These are phyloP conservation scores for Carex parvula DNA, from an alignment of 176 grass and related monocot species.

Conservation along the genomic window DNA sequence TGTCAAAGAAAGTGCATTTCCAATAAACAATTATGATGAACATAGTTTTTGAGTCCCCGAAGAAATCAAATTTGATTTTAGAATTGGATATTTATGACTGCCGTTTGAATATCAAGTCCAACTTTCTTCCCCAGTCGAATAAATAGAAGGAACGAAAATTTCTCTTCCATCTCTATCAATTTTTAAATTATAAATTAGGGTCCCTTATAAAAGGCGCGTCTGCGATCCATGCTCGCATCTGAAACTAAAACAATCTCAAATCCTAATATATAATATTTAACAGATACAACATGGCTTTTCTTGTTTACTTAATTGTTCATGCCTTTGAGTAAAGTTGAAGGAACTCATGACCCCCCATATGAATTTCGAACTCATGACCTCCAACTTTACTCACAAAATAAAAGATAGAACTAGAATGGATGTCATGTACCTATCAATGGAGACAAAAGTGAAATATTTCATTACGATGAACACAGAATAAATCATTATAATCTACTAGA, in stretches of 20 bases:
- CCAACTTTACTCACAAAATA: no score
- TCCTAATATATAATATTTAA: background rate
- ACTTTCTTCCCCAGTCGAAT: background rate
- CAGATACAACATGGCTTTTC: no score
- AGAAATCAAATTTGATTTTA: background rate
- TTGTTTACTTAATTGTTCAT: no score
- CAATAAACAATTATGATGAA: background rate
- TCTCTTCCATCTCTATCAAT: no score
- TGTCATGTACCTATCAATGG: background rate
- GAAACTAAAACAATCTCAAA: background rate
- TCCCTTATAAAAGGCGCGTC: background rate
- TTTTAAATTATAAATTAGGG: background rate
- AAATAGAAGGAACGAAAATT: no score
- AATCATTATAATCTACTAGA: background rate
- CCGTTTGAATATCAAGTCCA: background rate
- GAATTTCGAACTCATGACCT: no score
- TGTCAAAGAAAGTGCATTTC: background rate
- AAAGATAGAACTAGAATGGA: no score
- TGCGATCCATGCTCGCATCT: background rate
- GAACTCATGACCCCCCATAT: no score
- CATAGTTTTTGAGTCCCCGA: background rate
- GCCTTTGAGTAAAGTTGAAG: no score
- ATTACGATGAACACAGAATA: background rate
- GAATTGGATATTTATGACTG: background rate
- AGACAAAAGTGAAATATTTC: background rate